Evolutionary conservation across 164 flowering plant species (phyloP), one percentile per base, ranked within the genome.

Genomic region (Umbellularia californica): DNA sequence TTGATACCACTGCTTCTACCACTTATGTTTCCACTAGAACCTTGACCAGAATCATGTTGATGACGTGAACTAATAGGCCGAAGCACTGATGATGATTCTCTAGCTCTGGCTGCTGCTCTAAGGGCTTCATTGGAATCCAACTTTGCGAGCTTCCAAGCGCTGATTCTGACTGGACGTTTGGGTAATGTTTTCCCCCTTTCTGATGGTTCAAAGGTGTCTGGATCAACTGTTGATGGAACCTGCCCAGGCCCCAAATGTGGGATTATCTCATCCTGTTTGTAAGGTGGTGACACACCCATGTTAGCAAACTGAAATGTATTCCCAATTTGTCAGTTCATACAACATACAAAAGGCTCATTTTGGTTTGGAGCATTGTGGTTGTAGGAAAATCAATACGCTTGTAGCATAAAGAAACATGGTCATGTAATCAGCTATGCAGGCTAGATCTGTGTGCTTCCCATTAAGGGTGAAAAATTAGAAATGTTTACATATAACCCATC

Each of bases 81-180:
- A n/a, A 95, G 84, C 24, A 95, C 97, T 68, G 99, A 93, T 17
- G 97, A 93, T 47, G 97, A 90, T 68, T 96, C 97, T 79, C 95
- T 84, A 73, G 99, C 99, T 85, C 87, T 92, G 10, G 99, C 97
- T 70, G 82, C 97, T 20, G 97, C 99, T 80, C 82, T 95, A 3
- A 86, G 73, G 13, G 99, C 99, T 84, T 93, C 97, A 63, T 71
- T 83, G 2, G 94, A 85, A 81, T 95, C 97, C 76, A 93, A 79
- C 76, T 95, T 90, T 50, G 98, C 95, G 33, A 93, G 92, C 85
- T 92, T 92, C 99, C 97, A 93, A 15, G 99, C 97, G 72, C 97
- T 95, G 77, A 93, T 92, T 79, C 90, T 78, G 33, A 93, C 90
- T n/a, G 85, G 97, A 5, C 89, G 92, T 27, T 83, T 87, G 25